Evolutionary conservation across 2,329 filamentous ascomycete species (phyloP).

Genomic region (Fusarium abutilonis): DNA sequence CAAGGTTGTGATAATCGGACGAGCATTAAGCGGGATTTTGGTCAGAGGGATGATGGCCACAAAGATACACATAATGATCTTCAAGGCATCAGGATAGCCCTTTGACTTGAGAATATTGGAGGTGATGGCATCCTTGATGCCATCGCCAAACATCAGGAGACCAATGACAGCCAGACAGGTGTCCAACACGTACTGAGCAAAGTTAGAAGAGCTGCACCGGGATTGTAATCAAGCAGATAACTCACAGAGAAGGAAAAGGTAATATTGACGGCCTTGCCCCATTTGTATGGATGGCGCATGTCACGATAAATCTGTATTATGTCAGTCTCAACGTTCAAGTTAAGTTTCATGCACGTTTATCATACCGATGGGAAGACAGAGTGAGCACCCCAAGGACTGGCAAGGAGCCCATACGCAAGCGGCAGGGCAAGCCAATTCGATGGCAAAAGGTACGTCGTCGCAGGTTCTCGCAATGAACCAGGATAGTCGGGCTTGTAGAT

Average conservation of each 20-base stretch:
- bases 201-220: conserved; percentile 6
- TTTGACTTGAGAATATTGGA: conserved; percentile 82
- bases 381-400: conserved; percentile 75
- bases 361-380: conserved; percentile 80
- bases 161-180: conserved; percentile 83
- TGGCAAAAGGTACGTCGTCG: conserved; percentile 82
- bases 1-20: conserved; percentile 85
- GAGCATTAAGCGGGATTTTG: conserved; percentile 90
- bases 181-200: conserved; percentile 76
- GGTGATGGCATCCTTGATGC: conserved; percentile 88
- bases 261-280: conserved; percentile 75
- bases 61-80: conserved; percentile 83
- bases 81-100: conserved; percentile 78
- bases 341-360: not conserved
- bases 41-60: conserved; percentile 94
- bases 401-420: conserved; percentile 87
- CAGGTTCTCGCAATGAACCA: conserved; percentile 84
- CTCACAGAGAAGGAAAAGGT: conserved; percentile 87
- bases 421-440: conserved; percentile 87
- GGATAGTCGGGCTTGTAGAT: conserved; percentile 80
- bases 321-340: conserved; percentile 5
- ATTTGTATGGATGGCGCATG: conserved; percentile 82
- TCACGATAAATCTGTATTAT: conserved; percentile 65
- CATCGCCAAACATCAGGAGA: conserved; percentile 93
- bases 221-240: conserved; percentile 5